Conservation (phyloP, 2,329 filamentous ascomycete genomes). For the Verticillium dahliae region DNA sequence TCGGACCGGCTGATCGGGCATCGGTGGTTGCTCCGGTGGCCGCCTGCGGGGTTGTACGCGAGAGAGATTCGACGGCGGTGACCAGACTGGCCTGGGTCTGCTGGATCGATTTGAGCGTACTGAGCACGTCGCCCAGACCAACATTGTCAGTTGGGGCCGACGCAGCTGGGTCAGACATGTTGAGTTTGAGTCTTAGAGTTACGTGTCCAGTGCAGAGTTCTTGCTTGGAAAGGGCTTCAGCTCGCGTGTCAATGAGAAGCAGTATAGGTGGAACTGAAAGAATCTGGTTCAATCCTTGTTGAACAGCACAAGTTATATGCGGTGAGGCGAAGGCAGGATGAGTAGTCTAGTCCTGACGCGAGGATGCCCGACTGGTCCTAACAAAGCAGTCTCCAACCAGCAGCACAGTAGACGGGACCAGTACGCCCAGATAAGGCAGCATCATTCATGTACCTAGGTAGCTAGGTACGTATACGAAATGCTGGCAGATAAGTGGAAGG, state of each 20-base stretch:
- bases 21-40: not conserved
- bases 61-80: constrained; percentile 31
- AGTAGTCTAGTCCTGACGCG: not conserved
- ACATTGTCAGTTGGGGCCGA: constrained; percentile 4
- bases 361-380: not conserved
- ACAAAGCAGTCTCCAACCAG: no score
- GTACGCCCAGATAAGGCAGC: not conserved
- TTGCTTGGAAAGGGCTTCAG: not conserved
- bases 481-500: not conserved
- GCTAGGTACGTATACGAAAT: not conserved
- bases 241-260: not conserved
- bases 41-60: constrained; percentile 15
- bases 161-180: not conserved
- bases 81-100: constrained; percentile 33
- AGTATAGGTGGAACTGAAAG: no score
- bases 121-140: constrained; percentile 26
- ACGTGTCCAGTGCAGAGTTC: not conserved
- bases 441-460: not conserved
- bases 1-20: not conserved
- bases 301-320: not conserved
- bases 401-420: no score
- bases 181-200: not conserved
- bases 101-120: constrained; percentile 27
- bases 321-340: not conserved
- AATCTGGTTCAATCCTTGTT: not conserved